These are phyloP conservation scores for Globisporangium takayamanum DNA, from an alignment of 352 stramenopile genomes.

Conservation along the genomic window DNA sequence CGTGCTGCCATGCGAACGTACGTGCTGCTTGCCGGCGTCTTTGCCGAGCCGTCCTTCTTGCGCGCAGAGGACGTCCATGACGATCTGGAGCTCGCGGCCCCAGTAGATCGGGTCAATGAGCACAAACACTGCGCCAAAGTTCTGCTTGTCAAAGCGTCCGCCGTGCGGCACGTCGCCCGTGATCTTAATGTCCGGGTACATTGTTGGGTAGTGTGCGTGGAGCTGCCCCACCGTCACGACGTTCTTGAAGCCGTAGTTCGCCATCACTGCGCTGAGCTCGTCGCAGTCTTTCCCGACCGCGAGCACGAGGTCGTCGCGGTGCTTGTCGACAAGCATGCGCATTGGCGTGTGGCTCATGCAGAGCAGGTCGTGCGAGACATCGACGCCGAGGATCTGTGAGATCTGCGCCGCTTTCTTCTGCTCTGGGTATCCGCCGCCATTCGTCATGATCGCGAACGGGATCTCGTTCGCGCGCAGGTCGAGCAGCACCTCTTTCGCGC, in stretches of 20 bases:
- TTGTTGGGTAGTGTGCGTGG: constrained; percentile 67
- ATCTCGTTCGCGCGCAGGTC: constrained; percentile 51
- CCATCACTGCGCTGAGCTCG: constrained; percentile 55
- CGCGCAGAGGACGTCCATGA: constrained; percentile 47
- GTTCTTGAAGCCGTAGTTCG: constrained; percentile 79
- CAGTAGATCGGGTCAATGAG: constrained; percentile 58
- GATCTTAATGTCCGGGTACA: constrained; percentile 80
- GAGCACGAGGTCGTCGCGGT: constrained; percentile 68
- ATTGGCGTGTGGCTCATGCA: constrained; percentile 85
- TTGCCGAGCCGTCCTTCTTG: constrained; percentile 32
- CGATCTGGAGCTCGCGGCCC: constrained; percentile 50
- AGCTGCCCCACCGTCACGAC: constrained; percentile 72
- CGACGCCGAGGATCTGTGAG: constrained; percentile 52
- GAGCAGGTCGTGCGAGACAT: constrained; percentile 41
- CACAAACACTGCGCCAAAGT: constrained; percentile 45
- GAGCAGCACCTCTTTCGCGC: constrained; percentile 59
- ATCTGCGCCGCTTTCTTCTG: constrained; percentile 70
- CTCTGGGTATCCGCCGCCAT: constrained; percentile 75
- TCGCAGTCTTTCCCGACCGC: constrained; percentile 75
- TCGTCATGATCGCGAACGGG: constrained; percentile 84
- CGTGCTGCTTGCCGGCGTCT: constrained; percentile 25
- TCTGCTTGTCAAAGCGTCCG: constrained; percentile 29
- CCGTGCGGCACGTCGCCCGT: constrained; percentile 13
- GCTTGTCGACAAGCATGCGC: constrained; percentile 52
- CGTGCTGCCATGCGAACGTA: neutral